Percentiles rank a stretch among this genome's conserved stretches.
phyloP scores from a whole-genome alignment of 805 yeast species.

The Cyberlindnera xylosilytica region DNA sequence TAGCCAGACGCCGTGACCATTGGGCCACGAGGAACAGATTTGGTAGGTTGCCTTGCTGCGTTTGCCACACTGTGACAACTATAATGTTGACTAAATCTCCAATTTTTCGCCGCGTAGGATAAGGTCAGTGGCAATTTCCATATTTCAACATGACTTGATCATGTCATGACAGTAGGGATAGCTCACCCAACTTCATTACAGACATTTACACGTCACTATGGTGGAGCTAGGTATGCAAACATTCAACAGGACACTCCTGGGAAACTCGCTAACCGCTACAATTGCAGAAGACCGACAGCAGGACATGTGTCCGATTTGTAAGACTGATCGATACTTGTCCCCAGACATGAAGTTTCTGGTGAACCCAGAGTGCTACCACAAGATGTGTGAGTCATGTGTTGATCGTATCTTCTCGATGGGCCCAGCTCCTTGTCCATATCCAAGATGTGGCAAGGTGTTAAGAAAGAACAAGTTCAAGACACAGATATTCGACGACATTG shows the following conservation, averaged over 20 bases:
- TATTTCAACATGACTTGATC: too few relatives aligned
- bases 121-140: too few relatives aligned
- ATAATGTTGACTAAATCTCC: too few relatives aligned
- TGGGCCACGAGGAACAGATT: slow-evolving; percentile 67
- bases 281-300: slow-evolving; percentile 35
- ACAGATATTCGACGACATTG: slow-evolving; percentile 88
- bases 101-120: too few relatives aligned
- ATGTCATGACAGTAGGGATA: background rate
- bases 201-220: background rate
- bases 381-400: slow-evolving; percentile 95
- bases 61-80: background rate
- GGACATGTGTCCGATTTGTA: slow-evolving; percentile 97
- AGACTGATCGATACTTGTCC: slow-evolving; percentile 88
- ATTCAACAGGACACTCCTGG: background rate
- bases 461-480: slow-evolving; percentile 88
- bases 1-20: slow-evolving; percentile 76
- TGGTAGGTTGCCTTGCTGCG: slow-evolving; percentile 3
- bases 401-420: slow-evolving; percentile 92
- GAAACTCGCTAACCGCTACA: background rate
- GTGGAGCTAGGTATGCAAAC: slow-evolving; percentile 2
- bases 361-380: slow-evolving; percentile 97
- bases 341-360: slow-evolving; percentile 91
- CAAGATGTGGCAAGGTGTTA: slow-evolving; percentile 81
- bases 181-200: background rate
- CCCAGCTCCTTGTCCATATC: slow-evolving; percentile 96